These are phyloP conservation scores for Yamadazyma sp. DNA, from an alignment of 1,139 yeast species.

Conservation along the genomic window DNA sequence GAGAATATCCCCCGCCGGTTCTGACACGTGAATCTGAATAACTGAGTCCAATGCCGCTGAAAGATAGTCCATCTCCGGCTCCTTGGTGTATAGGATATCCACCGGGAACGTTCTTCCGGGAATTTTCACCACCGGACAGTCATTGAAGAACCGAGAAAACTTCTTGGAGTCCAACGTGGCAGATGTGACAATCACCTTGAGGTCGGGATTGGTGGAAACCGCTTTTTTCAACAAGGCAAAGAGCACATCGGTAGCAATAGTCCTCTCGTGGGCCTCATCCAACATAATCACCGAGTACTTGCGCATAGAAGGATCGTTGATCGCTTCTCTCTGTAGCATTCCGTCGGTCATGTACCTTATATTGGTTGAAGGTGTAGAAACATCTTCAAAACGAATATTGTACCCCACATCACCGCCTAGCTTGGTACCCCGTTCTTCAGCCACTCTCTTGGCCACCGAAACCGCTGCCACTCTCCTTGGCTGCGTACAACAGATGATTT, in stretches of 20 bases:
- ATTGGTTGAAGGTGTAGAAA: constrained; percentile 51
- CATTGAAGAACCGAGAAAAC: constrained; percentile 73
- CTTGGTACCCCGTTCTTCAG: constrained; percentile 72
- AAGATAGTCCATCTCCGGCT: constrained; percentile 84
- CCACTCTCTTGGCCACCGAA: constrained; percentile 89
- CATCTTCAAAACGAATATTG: constrained; percentile 85
- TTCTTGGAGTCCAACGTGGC: constrained; percentile 88
- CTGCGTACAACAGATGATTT: constrained; percentile 79
- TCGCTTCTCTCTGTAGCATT: constrained; percentile 83
- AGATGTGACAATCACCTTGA: constrained; percentile 82
- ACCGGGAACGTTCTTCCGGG: constrained; percentile 94
- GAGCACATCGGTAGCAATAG: constrained; percentile 88
- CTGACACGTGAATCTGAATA: constrained; percentile 77
- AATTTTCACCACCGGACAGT: constrained; percentile 78
- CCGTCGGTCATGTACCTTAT: constrained; percentile 90
- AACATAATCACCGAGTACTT: constrained; percentile 82
- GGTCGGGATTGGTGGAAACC: constrained; percentile 62
- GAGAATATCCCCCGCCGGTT: constrained; percentile 76
- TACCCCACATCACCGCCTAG: constrained; percentile 86
- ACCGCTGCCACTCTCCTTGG: constrained; percentile 96
- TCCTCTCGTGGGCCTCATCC: constrained; percentile 96
- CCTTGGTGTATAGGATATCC: constrained; percentile 69
- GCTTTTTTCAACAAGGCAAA: constrained; percentile 84
- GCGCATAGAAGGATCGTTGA: constrained; percentile 69
- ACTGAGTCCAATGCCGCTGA: constrained; percentile 81